Percentiles rank a stretch among this genome's conserved stretches.
Conservation (phyloP, 768 basidiomycete species). For the Trametes gibbosa region DNA sequence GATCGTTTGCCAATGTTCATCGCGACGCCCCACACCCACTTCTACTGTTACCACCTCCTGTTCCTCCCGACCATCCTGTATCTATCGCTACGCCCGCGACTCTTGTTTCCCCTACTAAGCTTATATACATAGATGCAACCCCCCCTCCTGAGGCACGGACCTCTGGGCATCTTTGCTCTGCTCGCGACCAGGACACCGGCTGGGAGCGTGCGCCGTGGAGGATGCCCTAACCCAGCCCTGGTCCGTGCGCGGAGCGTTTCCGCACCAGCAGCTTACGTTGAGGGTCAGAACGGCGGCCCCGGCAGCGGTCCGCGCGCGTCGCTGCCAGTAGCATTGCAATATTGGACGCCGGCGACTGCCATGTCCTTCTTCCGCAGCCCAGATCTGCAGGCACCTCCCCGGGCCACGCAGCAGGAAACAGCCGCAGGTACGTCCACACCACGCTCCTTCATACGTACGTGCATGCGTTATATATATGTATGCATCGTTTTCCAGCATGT, state of each 20-base stretch:
- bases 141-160: neutral
- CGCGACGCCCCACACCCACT: slow-evolving; percentile 14
- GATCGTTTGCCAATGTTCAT: slow-evolving; percentile 13
- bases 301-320: slow-evolving; percentile 10
- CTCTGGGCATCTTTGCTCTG: no score
- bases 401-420: neutral
- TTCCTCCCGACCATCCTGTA: slow-evolving; percentile 18
- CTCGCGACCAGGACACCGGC: neutral
- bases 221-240: slow-evolving; percentile 5
- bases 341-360: no score
- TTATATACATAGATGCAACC: slow-evolving; percentile 21
- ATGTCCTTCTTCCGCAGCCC: slow-evolving; percentile 1
- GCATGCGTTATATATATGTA: neutral
- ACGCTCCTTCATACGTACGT: neutral
- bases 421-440: slow-evolving; percentile 1
- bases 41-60: neutral
- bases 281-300: slow-evolving; percentile 12
- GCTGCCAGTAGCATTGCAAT: no score
- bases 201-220: neutral
- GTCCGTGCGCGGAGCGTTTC: slow-evolving; percentile 15
- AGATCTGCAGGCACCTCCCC: slow-evolving; percentile 4
- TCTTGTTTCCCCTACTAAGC: slow-evolving; percentile 20
- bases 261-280: slow-evolving; percentile 9
- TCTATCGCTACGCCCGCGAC: slow-evolving; percentile 16
- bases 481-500: neutral